Evolutionary conservation across 2,329 filamentous ascomycete genomes (phyloP), one percentile per base, ranked within the genome.

Genomic region (Aquanectria penicillioides): DNA sequence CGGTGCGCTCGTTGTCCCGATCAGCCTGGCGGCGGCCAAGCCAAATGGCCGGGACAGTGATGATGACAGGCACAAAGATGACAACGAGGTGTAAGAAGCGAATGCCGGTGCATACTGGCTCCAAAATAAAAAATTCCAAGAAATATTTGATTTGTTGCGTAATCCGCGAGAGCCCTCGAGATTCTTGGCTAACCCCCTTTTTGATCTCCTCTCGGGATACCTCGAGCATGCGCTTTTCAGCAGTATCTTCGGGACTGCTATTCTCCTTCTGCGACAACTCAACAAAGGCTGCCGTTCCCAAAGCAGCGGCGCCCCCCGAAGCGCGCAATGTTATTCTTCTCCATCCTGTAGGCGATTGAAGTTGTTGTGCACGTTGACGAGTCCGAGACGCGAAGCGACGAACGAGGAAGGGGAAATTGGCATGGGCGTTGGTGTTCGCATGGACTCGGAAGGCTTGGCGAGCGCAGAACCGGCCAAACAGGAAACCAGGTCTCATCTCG

Each of bases 21-120:
- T 87, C 80, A 2, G 83, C 78, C 44, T 86, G 80, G 40, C 89
- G 81, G 28, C 74, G 73, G 1, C 95, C 95, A 56, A 97, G 59
- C 90, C 92, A 97, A 56, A 97, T 88, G 0, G 82, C 83, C 0
- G 95, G 95, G 6, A 97, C 86, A 0, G 91, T 84, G 2, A 90
- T 74, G 50, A 99, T 87, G 36, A 99, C 93, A 0, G 95, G 95
- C 17, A 97, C 88, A 71, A 99, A 99, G 53, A 99, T 95, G 58
- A 90, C 75, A 43, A 92, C 86, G 5, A 99, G 81, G 72, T 97
- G 92, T 15, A 97, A 75, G 68, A 99, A 96, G n/a, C 95, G 86
- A 41, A 94, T 75, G 0, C 91, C 92, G 0, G 94, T 99, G 53
- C 90, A 93, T 22, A 97, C 75, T 0, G 95, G 94, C 75, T 99